These are phyloP conservation scores for Picea abies DNA, from an alignment of 83 land plant genomes.

Conservation along the genomic window DNA sequence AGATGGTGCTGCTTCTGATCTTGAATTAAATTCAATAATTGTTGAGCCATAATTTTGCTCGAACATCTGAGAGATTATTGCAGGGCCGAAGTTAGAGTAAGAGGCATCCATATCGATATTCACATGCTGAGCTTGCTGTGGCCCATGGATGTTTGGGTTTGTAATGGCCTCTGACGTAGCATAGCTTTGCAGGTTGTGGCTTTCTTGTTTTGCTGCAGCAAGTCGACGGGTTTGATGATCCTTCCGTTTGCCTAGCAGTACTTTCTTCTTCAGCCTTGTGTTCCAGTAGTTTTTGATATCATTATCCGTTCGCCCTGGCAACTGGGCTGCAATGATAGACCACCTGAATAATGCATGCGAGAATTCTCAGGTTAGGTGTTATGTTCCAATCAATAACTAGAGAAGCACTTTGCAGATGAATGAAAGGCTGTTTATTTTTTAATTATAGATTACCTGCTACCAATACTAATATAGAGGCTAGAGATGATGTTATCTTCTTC, in stretches of 20 bases:
- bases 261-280: constrained; percentile 24
- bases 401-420: neutral
- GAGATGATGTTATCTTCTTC: constrained; percentile 62
- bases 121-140: neutral
- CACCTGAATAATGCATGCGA: neutral
- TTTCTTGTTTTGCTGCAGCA: constrained; percentile 9
- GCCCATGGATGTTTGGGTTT: neutral
- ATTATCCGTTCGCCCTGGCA: constrained; percentile 11
- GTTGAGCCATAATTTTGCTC: neutral
- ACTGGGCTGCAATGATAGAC: constrained; percentile 16
- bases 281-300: constrained; percentile 13
- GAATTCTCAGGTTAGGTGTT: neutral
- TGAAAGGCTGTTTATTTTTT: neutral
- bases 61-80: neutral
- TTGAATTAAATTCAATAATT: neutral
- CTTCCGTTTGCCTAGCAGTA: neutral
- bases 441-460: constrained; percentile 45
- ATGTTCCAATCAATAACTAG: neutral
- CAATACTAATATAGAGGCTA: constrained; percentile 49
- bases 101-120: neutral
- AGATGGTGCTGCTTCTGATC: neutral
- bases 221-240: neutral
- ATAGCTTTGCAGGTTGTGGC: neutral
- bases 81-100: neutral
- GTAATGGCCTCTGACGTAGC: neutral